Percentiles rank a stretch among this genome's conserved stretches.
Evolutionary conservation across 768 basidiomycete species (phyloP).

Genomic region (Mycena rebaudengoi): DNA sequence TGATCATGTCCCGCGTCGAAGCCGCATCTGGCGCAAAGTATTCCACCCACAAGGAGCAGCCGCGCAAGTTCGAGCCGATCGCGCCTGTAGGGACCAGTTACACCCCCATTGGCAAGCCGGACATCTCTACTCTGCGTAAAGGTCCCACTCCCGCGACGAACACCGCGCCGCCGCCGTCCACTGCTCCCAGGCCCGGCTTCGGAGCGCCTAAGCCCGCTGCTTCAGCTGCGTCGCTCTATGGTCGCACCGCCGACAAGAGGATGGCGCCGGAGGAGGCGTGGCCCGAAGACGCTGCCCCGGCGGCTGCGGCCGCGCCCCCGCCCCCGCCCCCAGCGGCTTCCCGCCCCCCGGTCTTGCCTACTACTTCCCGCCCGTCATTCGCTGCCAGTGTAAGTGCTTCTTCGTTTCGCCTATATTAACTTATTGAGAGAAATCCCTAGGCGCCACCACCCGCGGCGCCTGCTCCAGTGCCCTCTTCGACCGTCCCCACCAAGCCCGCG

Average conservation of each 20-base stretch:
- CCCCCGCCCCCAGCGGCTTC: slow-evolving; percentile 54
- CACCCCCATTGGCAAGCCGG: slow-evolving; percentile 76
- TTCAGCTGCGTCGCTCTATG: slow-evolving; percentile 55
- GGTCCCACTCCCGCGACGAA: slow-evolving; percentile 26
- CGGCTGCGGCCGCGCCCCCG: slow-evolving; percentile 44
- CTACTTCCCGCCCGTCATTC: slow-evolving; percentile 51
- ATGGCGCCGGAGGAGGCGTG: slow-evolving; percentile 66
- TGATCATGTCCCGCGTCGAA: slow-evolving; percentile 89
- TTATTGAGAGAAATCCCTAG: not conserved
- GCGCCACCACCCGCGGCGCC: slow-evolving; percentile 31
- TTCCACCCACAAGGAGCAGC: slow-evolving; percentile 80
- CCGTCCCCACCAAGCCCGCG: slow-evolving; percentile 67
- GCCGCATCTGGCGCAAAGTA: slow-evolving; percentile 93
- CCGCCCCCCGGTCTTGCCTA: slow-evolving; percentile 57
- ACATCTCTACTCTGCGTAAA: slow-evolving; percentile 69
- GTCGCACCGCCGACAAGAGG: slow-evolving; percentile 43
- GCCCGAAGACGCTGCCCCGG: slow-evolving; percentile 56
- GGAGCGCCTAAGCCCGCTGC: slow-evolving; percentile 46
- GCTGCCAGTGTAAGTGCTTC: slow-evolving; percentile 41
- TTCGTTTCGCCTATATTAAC: not conserved
- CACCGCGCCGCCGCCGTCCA: slow-evolving; percentile 46
- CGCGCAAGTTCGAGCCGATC: slow-evolving; percentile 80
- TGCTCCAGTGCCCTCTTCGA: slow-evolving; percentile 54
- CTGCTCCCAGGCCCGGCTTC: slow-evolving; percentile 58
- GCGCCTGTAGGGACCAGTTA: slow-evolving; percentile 83